phyloP scores from a whole-genome alignment of 805 yeast species.

The Barnettozyma pratensis region DNA sequence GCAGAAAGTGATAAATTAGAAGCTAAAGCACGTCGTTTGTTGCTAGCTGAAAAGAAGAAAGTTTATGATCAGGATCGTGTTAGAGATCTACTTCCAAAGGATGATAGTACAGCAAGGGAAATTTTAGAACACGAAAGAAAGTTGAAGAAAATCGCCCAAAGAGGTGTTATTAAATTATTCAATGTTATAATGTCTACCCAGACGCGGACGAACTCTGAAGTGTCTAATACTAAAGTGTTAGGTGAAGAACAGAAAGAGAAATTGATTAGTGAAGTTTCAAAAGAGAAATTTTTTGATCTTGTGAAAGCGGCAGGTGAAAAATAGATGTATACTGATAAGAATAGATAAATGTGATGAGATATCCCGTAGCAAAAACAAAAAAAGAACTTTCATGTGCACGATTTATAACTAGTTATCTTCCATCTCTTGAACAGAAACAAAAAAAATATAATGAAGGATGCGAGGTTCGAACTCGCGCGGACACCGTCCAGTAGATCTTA shows the following conservation, averaged over 20 bases:
- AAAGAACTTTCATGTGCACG: no score
- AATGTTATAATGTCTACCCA: conserved; percentile 83
- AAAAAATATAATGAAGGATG: conserved; percentile 12
- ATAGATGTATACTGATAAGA: not conserved
- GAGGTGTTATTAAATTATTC: conserved; percentile 80
- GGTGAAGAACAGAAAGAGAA: conserved; percentile 47
- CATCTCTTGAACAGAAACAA: not conserved
- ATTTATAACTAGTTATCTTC: no score
- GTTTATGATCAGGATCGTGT: conserved; percentile 63
- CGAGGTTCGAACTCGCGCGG: conserved; percentile 16
- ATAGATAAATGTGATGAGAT: not conserved
- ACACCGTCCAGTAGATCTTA: conserved; percentile 11
- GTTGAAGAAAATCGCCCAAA: conserved; percentile 76
- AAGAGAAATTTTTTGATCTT: conserved; percentile 83
- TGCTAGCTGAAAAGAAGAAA: conserved; percentile 67
- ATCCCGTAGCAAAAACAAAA: no score
- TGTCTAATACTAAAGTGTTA: conserved; percentile 39
- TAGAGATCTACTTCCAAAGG: conserved; percentile 60
- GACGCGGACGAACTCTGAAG: conserved; percentile 48
- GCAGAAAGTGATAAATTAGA: conserved; percentile 80
- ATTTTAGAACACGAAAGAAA: conserved; percentile 61
- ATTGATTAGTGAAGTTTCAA: conserved; percentile 71
- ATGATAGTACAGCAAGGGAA: conserved; percentile 51
- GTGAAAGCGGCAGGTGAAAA: conserved; percentile 70
- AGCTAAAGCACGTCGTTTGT: conserved; percentile 68